Evolutionary conservation across 345 rosid genomes (phyloP), one percentile per base, ranked within the genome.

Genomic region (Murraya koenigii): DNA sequence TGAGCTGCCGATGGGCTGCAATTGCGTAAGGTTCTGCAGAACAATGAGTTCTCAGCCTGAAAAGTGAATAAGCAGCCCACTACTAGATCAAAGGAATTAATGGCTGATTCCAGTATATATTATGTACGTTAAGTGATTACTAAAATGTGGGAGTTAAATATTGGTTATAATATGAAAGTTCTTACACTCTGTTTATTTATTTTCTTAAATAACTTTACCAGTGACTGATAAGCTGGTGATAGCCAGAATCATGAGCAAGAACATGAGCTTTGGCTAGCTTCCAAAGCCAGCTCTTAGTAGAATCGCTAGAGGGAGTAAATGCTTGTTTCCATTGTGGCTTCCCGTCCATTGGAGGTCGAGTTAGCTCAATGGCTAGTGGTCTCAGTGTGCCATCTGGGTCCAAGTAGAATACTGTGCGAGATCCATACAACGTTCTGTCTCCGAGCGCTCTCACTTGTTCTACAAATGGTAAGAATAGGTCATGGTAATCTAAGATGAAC

Each of bases 21-120:
- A 93, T 90, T 78, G 92, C 86, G 63, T 82, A 92, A 8, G 97
- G 98, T 74, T 93, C 97, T 10, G 80, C 80, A 44, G 85, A 84
- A 14, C 89, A 85, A 58, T 94, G 97, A 76, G 96, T 90, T 83
- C 94, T 84, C 25, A 91, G 64, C 98, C 97, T 93, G 78, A 78
- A 15, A 47, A 13, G 56, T 14, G n/a, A 35, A 30, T 38, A 63
- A 7, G 9, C 8, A 11, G 15, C 15, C 20, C n/a, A n/a, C n/a
- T n/a, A n/a, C n/a, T n/a, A 49, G 3, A 49, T 90, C 87, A 93
- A 41, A 41, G 49, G 0, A 41, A 41, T 41, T 15, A 41, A n/a
- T n/a, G n/a, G n/a, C n/a, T n/a, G n/a, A n/a, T n/a, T n/a, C n/a
- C n/a, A n/a, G n/a, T n/a, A n/a, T n/a, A n/a, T n/a, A n/a, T n/a